Evolutionary conservation across 768 basidiomycete genomes (phyloP), one percentile per base, ranked within the genome.

Genomic region (Tricholoma hemisulphureum): DNA sequence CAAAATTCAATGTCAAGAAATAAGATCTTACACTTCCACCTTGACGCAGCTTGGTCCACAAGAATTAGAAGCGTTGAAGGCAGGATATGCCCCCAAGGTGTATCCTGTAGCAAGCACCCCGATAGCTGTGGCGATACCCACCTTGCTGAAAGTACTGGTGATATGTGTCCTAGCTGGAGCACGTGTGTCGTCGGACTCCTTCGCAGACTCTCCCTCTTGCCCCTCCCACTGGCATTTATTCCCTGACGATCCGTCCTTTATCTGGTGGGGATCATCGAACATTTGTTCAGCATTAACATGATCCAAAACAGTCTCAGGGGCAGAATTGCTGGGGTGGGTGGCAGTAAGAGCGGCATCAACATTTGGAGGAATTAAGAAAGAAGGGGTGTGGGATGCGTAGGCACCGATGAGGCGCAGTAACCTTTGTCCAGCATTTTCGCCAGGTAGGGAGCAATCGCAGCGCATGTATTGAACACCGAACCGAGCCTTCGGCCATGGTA

Each of bases 361-460:
- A 8, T 66, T 50, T 1, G 71, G 68, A 0, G 72, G 69, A 4
- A 69, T 63, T 31, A 77, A 70, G 55, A 69, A 69, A 18, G 72
- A 68, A 3, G 67, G 65, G 21, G 63, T 63, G 53, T 41, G 37
- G 11, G 55, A 41, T 8, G 39, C 4, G 51, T 61, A 31, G 49
- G 41, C 28, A 14, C 53, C 51, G n/a, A 70, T 54, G 24, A 70
- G 61, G 10, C 75, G 77, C 8, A 69, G 61, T 45, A 83, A 67
- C 50, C 67, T 73, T 58, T 79, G 72, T 7, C 73, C 67, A 18
- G 80, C 67, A 7, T 71, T 75, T 37, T 75, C 74, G 2, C 76
- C 78, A 0, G 78, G 76, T 6, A 73, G 65, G 0, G 80, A 73
- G 63, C 85, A 85, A 4, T 83, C 84, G 56, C 84, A 86, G 59